Base-by-base conservation (phyloP, 108 stramenopile species). In the Aurantiochytrium sp. region DNA sequence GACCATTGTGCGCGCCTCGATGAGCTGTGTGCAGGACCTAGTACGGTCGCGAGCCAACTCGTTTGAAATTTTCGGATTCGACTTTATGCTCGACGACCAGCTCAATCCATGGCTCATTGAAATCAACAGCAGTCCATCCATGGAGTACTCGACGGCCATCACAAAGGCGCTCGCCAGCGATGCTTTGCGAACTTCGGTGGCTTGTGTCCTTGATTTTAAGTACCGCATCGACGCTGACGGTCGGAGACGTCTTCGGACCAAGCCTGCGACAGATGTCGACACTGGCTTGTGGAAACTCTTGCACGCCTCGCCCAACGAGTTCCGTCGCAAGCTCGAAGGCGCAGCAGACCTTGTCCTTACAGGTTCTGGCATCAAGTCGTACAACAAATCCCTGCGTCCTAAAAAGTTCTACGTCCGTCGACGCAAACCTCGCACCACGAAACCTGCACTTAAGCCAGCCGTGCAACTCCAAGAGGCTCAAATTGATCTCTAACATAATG, bases 31-130 rank as follows among this genome's bases (percentile, higher is more conserved):
- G 5, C 92, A 91, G 64, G 94, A 94, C 49, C 8, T 88, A 35
- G 88, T 93, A 8, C 93, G 93, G 49, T 88, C 91, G 88, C 93
- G 94, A 72, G 90, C 93, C 72, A 92, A 94, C 72, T 93, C 92
- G 43, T 95, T 94, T 92, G 94, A 95, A 90, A 88, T 95, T 3
- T 95, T 92, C 60, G 94, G 94, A 28, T 93, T 90, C 60, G 95
- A 95, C 88, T 94, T 94, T 89, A 95, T 95, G 95, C 58, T 95
- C 44, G 94, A 95, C 88, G 91, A 91, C 35, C 45, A 90, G 35
- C 58, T 89, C 44, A 72, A 87, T 49, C 90, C 93, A 4, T 94
- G 94, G 94, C 89, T 95, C 44, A 95, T 95, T 57, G 95, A 95
- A 76, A 93, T 95, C 29, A 95, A 95, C 72, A 91, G 92, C 59